Evolutionary conservation across 1,139 yeast genomes (phyloP), one percentile per base, ranked within the genome.

Genomic region (Taphrina flavorubra): DNA sequence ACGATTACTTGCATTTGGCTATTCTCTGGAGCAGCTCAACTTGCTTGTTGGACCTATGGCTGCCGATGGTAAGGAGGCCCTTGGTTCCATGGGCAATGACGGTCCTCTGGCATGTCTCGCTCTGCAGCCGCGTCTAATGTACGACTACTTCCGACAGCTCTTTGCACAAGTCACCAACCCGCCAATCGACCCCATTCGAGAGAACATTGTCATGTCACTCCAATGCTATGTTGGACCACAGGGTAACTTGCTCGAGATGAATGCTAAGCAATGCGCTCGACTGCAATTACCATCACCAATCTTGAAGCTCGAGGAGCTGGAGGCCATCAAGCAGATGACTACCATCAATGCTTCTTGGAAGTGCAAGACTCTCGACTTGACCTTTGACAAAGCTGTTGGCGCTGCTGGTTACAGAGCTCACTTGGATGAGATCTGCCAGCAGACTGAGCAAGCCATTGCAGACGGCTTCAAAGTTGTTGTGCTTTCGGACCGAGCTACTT

Each of bases 91-190:
- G 99, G 99, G 99, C 84, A 92, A 92, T 77, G 99, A 94, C 77
- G 87, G 94, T 70, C 96, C 98, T n/a, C 83, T 94, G 74, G 98
- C 99, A 1, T 94, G 99, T 80, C 81, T 94, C 74, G 89, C 97
- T 61, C 94, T 90, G 77, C 96, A 92, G 79, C 98, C 99, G 63
- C 89, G 89, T 74, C 82, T 94, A 73, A 82, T 91, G 73, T 94
- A 89, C 78, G 99, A 94, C 77, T 94, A 94, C 81, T 94, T 94
- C 84, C 88, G 97, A 77, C 97, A 94, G 79, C 84, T 94, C 76
- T 94, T 94, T 80, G 99, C 99, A 51, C 99, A 94, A 81, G 99
- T 94, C 69, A 94, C 99, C 55, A 94, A 94, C 80, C 99, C 99
- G 71, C 99, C 99, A 69, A 94, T 94, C 77, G 99, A 94, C 79